Conservation (phyloP, 2,329 filamentous ascomycete genomes). For the Teratosphaeria epicoccoides region DNA sequence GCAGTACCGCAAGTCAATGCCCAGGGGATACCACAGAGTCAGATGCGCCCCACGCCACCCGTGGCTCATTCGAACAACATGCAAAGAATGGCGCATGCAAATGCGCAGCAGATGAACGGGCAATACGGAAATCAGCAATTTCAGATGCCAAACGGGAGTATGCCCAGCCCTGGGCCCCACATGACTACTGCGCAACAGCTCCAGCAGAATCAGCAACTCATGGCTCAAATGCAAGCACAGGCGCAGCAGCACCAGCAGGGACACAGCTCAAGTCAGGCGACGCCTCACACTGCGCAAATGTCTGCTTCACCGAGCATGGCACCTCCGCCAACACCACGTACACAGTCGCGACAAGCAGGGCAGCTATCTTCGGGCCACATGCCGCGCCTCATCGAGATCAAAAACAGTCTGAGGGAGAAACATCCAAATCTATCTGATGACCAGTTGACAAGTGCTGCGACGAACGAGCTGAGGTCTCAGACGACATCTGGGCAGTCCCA, state of each 20-base stretch:
- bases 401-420: conserved; percentile 41
- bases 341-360: conserved; percentile 31
- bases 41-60: conserved; percentile 18
- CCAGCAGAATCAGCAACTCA: conserved; percentile 21
- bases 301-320: conserved; percentile 28
- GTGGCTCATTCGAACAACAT: conserved; percentile 10
- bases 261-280: conserved; percentile 13
- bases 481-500: conserved; percentile 7
- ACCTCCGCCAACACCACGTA: conserved; percentile 25
- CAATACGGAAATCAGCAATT: conserved; percentile 21
- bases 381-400: conserved; percentile 44
- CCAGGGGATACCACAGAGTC: conserved; percentile 57
- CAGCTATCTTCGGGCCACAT: conserved; percentile 44
- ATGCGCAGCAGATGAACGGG: conserved; percentile 13
- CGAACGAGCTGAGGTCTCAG: conserved; percentile 38
- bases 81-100: conserved; percentile 17
- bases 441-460: conserved; percentile 44
- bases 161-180: conserved; percentile 19
- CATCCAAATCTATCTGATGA: conserved; percentile 44
- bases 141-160: conserved; percentile 20
- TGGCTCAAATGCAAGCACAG: conserved; percentile 19
- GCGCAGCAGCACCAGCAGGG: conserved; percentile 2
- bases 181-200: conserved; percentile 26
- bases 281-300: conserved; percentile 15
- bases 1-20: conserved; percentile 41